Evolutionary conservation across 257 asterid species (phyloP), one percentile per base, ranked within the genome.

Genomic region (Solanum verrucosum): DNA sequence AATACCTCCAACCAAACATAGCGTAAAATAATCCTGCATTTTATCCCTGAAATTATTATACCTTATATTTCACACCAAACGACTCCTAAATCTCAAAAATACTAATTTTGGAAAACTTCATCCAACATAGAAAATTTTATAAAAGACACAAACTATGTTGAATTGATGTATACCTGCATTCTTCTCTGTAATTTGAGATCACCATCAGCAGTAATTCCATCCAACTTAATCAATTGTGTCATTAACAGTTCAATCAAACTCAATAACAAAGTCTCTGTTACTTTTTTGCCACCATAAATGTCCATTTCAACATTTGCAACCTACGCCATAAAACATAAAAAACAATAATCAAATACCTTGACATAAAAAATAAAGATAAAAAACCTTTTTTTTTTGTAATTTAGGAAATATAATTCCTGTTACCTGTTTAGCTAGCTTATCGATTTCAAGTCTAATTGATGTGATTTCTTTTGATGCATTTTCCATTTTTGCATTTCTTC

Each of bases 131-230:
- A n/a, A 7, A 12, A 13, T 14, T 27, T 14, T 42, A 78, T 6
- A 42, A 13, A 13, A 20, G 29, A 73, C 49, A 73, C 18, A 73
- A 73, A 73, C 7, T 25, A 67, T n/a, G 72, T 65, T 23, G 63
- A 46, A 81, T 29, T 4, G 4, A 81, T 46, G 68, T 16, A 11
- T 90, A 97, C 99, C 98, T 95, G 98, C 96, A 93, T 93, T 90
- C 98, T 95, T 90, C 99, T 94, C 72, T 96, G 98, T 44, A 92
- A 52, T 85, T 97, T 97, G 13, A 93, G 93, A 90, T 97, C 98
- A 91, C 99, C 99, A 91, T 94, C 97, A 88, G 98, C 99, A 89
- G 90, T 88, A 87, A 97, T 93, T 25, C 90, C 98, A 90, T 97
- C 99, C 88, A 97, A 90, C 81, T 96, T 96, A 27, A 97, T 96